phyloP scores from a whole-genome alignment of 1,284 basidiomycete genomes.

The Melampsora abietis-canadensis region DNA sequence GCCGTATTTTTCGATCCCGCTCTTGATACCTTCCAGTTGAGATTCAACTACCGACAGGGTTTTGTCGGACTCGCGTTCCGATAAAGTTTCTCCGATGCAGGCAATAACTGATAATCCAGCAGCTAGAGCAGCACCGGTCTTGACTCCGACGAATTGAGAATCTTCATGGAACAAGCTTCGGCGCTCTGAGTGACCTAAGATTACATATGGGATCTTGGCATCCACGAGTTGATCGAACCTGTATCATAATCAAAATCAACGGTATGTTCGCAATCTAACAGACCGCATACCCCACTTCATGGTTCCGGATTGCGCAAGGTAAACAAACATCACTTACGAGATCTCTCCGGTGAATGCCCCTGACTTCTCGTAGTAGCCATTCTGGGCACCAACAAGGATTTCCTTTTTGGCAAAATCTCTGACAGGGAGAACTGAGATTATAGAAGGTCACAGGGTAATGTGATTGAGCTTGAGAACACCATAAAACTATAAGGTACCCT shows the following conservation, averaged over 20 bases:
- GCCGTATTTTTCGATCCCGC: slow-evolving; percentile 60
- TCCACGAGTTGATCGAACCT: slow-evolving; percentile 74
- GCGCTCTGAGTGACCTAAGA: slow-evolving; percentile 97
- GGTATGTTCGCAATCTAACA: slow-evolving; percentile 1
- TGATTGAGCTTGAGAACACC: slow-evolving; percentile 49
- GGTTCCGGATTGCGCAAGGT: background rate
- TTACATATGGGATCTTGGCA: slow-evolving; percentile 82
- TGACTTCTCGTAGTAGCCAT: slow-evolving; percentile 75
- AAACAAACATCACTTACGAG: slow-evolving; percentile 59
- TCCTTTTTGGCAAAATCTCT: slow-evolving; percentile 56
- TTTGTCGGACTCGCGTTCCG: slow-evolving; percentile 76
- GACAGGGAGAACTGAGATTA: slow-evolving; percentile 6
- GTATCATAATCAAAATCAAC: slow-evolving; percentile 54
- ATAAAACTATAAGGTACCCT: slow-evolving; percentile 58
- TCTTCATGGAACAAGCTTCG: slow-evolving; percentile 86
- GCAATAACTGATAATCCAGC: slow-evolving; percentile 80
- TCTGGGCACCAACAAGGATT: slow-evolving; percentile 74
- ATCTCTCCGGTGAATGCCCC: slow-evolving; percentile 96
- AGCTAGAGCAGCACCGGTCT: slow-evolving; percentile 75
- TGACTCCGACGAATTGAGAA: slow-evolving; percentile 76
- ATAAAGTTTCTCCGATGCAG: slow-evolving; percentile 90
- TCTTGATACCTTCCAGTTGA: slow-evolving; percentile 76
- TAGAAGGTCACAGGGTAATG: background rate
- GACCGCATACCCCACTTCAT: background rate
- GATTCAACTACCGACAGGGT: slow-evolving; percentile 76